Evolutionary conservation across 352 stramenopile genomes (phyloP), one percentile per base, ranked within the genome.

Genomic region (Phytophthora quininea): DNA sequence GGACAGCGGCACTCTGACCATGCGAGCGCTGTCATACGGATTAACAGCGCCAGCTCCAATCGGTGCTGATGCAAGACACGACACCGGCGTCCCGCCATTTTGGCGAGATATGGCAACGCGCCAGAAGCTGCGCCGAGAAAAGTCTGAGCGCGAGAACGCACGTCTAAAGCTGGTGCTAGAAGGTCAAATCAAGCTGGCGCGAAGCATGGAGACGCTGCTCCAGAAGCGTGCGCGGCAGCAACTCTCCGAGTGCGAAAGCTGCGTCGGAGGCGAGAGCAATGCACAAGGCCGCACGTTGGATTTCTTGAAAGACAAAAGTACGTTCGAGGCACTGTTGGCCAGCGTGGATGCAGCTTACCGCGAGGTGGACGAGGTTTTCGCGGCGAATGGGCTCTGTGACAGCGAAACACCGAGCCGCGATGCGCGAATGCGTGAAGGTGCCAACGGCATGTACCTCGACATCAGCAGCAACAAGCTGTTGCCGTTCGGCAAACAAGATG

Each of bases 161-260:
- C 74, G 74, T 6, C 64, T 90, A 7, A 88, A 86, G 54, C 58
- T 76, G 0, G 74, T 84, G 32, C 66, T 90, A 4, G 79, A 86
- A 53, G 76, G 67, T 2, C 79, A 88, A 64, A 68, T 83, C 54
- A 78, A 86, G 54, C 48, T 84, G 47, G 66, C 74, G 14, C 74
- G 72, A 62, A 77, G 69, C 48, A 76, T 88, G 42, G 77, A 81
- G 58, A 54, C 40, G 7, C 59, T 84, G 2, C 67, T 89, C 29
- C 62, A 72, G 56, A 80, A 84, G 62, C 73, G 67, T 15, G 68
- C 71, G 11, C 71, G 58, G 27, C 64, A 79, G 10, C 60, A 70
- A 40, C 58, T 79, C 54, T 53, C 58, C 15, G 53, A 58, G 27
- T 61, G 48, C 45, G 43, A 29, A n/a, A 43, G 27, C 15, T 55